Percentiles rank a stretch among this genome's conserved stretches.
These are phyloP conservation scores for Dujonia santamariae DNA, from an alignment of 1,139 yeast species.

Conservation along the genomic window DNA sequence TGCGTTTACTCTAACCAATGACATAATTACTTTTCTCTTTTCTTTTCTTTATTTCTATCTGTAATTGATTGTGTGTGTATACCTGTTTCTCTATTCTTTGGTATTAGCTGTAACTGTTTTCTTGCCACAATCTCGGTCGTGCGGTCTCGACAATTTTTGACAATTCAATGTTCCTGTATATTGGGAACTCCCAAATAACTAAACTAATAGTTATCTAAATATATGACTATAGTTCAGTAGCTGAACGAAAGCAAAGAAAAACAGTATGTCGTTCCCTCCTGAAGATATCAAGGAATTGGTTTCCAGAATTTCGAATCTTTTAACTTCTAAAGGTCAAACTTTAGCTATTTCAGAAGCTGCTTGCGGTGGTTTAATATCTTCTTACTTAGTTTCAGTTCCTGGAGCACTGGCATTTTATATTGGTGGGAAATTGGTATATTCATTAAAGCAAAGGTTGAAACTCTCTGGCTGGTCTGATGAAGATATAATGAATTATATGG, in stretches of 20 bases:
- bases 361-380: conserved; percentile 82
- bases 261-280: conserved; percentile 62
- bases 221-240: too few relatives aligned
- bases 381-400: conserved; percentile 75
- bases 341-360: conserved; percentile 84
- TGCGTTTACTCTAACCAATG: conserved; percentile 62
- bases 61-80: background rate
- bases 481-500: conserved; percentile 70
- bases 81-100: too few relatives aligned
- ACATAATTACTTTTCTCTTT: too few relatives aligned
- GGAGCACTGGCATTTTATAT: conserved; percentile 83
- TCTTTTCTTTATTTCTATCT: background rate
- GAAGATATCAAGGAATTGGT: conserved; percentile 49
- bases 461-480: conserved; percentile 75
- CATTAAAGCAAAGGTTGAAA: conserved; percentile 69
- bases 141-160: too few relatives aligned
- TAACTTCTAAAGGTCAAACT: conserved; percentile 55
- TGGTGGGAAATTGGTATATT: conserved; percentile 80
- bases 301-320: conserved; percentile 51
- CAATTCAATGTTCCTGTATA: too few relatives aligned
- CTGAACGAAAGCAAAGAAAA: too few relatives aligned
- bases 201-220: too few relatives aligned
- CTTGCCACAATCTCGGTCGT: too few relatives aligned
- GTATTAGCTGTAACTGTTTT: too few relatives aligned
- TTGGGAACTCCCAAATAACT: too few relatives aligned